Evolutionary conservation across 148 eudicot genomes (phyloP).

Genomic region (Pharnaceum exiguum): DNA sequence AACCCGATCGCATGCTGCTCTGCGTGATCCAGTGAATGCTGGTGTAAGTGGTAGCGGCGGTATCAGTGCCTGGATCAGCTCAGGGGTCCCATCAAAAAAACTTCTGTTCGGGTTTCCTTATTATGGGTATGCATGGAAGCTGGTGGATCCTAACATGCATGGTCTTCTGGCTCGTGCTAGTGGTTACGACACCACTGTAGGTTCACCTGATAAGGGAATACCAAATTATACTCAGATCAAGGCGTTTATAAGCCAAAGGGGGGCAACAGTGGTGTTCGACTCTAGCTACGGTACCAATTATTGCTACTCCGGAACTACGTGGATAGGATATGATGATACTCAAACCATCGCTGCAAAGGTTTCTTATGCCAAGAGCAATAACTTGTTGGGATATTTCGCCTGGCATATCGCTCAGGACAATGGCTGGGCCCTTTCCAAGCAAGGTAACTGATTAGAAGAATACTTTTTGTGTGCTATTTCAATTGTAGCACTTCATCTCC

Average conservation of each 20-base stretch:
- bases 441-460: no score
- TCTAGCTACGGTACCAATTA: slow-evolving; percentile 33
- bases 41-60: slow-evolving; percentile 35
- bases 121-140: slow-evolving; percentile 45
- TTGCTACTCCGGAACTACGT: slow-evolving; percentile 45
- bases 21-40: slow-evolving; percentile 31
- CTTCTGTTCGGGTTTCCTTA: slow-evolving; percentile 49
- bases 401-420: slow-evolving; percentile 46
- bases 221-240: slow-evolving; percentile 15
- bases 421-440: slow-evolving; percentile 48
- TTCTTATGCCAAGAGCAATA: slow-evolving; percentile 34
- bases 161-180: slow-evolving; percentile 28
- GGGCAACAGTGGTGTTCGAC: slow-evolving; percentile 29
- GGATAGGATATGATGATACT: slow-evolving; percentile 59
- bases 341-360: slow-evolving; percentile 37
- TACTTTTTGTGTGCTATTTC: no score
- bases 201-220: slow-evolving; percentile 16
- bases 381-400: slow-evolving; percentile 50
- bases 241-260: slow-evolving; percentile 22
- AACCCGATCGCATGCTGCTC: slow-evolving; percentile 32
- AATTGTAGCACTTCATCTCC: no score
- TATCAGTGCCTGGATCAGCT: slow-evolving; percentile 29
- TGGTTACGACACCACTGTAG: slow-evolving; percentile 19
- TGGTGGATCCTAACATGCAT: slow-evolving; percentile 22
- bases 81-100: slow-evolving; percentile 24